A percentile compares a stretch with the other conserved stretches of the same genome.
Conservation (phyloP, 257 asterid species). For the Vinca minor region DNA sequence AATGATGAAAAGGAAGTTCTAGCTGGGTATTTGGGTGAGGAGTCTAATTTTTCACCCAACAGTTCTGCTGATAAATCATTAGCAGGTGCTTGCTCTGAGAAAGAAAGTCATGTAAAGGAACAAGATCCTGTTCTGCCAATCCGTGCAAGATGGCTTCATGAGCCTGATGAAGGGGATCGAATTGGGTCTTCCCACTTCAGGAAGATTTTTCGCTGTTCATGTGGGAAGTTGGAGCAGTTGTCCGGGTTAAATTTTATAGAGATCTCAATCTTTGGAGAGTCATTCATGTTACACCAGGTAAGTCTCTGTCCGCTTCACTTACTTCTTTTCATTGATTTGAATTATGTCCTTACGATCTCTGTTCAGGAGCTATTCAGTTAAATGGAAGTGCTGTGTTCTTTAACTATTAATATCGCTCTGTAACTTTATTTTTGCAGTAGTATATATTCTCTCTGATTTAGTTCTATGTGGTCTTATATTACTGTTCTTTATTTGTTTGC, state of each 20-base stretch:
- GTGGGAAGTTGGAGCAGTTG: constrained; percentile 67
- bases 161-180: constrained; percentile 73
- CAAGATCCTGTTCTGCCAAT: constrained; percentile 24
- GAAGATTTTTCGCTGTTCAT: constrained; percentile 61
- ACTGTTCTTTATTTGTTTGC: constrained; percentile 6
- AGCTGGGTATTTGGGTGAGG: constrained; percentile 20
- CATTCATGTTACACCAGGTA: constrained; percentile 98
- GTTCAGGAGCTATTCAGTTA: neutral
- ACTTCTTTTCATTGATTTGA: neutral
- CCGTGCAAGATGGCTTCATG: constrained; percentile 78
- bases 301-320: constrained; percentile 7
- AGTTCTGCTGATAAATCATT: constrained; percentile 14
- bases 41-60: constrained; percentile 6
- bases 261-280: constrained; percentile 80
- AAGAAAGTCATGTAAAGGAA: constrained; percentile 23
- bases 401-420: neutral
- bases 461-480: neutral
- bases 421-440: neutral
- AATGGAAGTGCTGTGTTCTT: neutral
- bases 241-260: constrained; percentile 55
- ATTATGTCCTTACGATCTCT: neutral
- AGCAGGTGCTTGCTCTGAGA: constrained; percentile 16
- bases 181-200: constrained; percentile 78
- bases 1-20: constrained; percentile 29
- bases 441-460: neutral